Percentiles rank a stretch among this genome's conserved stretches.
Conservation (phyloP, 257 asterid genomes). For the Plectranthus barbatus region DNA sequence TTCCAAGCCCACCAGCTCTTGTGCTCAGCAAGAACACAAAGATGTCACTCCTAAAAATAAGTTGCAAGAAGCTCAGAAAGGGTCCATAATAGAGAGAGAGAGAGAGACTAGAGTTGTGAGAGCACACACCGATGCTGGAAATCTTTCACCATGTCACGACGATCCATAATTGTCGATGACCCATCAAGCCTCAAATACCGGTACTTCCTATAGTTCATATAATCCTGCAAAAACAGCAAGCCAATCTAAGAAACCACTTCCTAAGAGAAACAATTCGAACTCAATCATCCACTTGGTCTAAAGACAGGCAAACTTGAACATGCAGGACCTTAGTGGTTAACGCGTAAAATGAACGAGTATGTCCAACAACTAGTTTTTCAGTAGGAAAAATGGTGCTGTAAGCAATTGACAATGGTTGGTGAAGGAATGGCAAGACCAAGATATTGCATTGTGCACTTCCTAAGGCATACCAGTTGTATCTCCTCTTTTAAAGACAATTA, state of each 20-base stretch:
- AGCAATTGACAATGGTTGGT: background rate
- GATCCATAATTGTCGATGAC: conserved; percentile 85
- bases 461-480: background rate
- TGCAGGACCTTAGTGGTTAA: too few species aligned
- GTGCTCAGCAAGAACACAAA: conserved; percentile 97
- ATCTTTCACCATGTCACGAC: conserved; percentile 98
- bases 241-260: background rate
- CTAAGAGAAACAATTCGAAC: background rate
- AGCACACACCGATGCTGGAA: conserved; percentile 84
- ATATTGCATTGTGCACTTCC: background rate
- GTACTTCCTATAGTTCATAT: conserved; percentile 87
- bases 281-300: background rate
- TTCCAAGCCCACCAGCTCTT: conserved; percentile 98
- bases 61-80: conserved; percentile 1
- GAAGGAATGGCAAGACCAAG: background rate
- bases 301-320: background rate
- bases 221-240: conserved; percentile 56
- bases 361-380: too few species aligned
- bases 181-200: conserved; percentile 95
- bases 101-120: background rate
- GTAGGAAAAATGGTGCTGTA: too few species aligned
- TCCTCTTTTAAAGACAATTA: background rate
- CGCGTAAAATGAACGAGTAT: too few species aligned
- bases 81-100: background rate
- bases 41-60: conserved; percentile 59